phyloP scores from a whole-genome alignment of 495 filamentous ascomycete species.

The Massariosphaeria phaeospora region DNA sequence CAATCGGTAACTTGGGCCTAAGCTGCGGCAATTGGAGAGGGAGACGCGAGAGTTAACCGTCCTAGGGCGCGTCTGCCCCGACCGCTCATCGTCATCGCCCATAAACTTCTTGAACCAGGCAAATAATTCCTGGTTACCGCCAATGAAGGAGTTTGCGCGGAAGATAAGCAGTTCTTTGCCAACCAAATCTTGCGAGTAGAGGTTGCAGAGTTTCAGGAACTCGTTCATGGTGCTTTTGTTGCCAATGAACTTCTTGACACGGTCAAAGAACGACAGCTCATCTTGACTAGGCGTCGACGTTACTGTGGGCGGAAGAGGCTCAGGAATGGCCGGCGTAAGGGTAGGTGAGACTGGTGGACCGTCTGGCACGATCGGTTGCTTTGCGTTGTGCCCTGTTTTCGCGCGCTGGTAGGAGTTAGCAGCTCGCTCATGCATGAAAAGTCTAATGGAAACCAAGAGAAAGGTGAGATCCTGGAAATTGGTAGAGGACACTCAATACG shows the following conservation, averaged over 20 bases:
- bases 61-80: conserved; percentile 65
- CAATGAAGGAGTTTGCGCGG: conserved; percentile 80
- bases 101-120: conserved; percentile 79
- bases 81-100: conserved; percentile 61
- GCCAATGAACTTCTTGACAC: conserved; percentile 90
- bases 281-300: conserved; percentile 60
- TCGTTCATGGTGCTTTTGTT: conserved; percentile 90
- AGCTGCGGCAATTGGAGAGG: conserved; percentile 84
- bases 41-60: conserved; percentile 71
- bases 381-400: conserved; percentile 57
- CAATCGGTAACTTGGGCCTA: conserved; percentile 90
- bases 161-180: conserved; percentile 72
- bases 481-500: not conserved
- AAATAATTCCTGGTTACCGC: conserved; percentile 79
- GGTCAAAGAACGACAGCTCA: conserved; percentile 89
- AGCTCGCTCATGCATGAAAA: not conserved
- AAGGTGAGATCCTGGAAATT: conserved; percentile 2
- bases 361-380: conserved; percentile 60
- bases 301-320: conserved; percentile 71
- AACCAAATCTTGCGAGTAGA: conserved; percentile 87
- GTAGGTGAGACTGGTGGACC: conserved; percentile 75
- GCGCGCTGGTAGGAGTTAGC: conserved; percentile 43
- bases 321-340: conserved; percentile 77
- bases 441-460: not conserved
- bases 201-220: conserved; percentile 90